These are phyloP conservation scores for Skeletonema marinoi DNA, from an alignment of 108 stramenopile species.

Conservation along the genomic window DNA sequence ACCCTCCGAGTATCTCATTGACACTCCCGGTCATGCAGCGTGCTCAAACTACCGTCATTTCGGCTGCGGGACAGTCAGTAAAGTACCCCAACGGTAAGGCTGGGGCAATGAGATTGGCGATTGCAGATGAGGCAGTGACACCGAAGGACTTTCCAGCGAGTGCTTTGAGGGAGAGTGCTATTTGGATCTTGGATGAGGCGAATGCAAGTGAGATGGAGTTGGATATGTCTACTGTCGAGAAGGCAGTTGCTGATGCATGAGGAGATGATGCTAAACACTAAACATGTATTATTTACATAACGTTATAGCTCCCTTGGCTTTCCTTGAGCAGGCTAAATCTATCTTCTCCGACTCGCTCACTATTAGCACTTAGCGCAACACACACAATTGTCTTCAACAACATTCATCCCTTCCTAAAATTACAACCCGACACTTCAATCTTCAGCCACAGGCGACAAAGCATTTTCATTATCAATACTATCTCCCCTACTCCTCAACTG, in stretches of 20 bases:
- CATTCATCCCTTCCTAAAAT: neutral
- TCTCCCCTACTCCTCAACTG: neutral
- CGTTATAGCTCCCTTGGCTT: neutral
- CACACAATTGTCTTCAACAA: neutral
- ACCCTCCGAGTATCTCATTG: constrained; percentile 74
- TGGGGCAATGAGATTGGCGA: constrained; percentile 70
- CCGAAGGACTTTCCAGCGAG: constrained; percentile 69
- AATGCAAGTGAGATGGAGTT: constrained; percentile 56
- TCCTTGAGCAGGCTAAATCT: neutral
- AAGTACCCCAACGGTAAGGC: constrained; percentile 87
- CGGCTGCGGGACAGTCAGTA: constrained; percentile 68
- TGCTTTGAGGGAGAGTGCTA: constrained; percentile 59
- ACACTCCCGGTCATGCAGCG: constrained; percentile 72
- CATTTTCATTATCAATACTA: neutral
- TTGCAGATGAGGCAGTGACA: constrained; percentile 60
- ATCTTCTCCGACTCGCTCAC: neutral
- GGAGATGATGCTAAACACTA: neutral
- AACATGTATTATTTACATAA: neutral
- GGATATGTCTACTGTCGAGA: constrained; percentile 34
- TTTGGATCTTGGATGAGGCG: constrained; percentile 78
- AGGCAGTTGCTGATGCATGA: constrained; percentile 40
- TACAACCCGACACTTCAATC: neutral
- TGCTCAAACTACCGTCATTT: constrained; percentile 66
- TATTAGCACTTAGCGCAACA: neutral
- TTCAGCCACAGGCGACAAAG: neutral